These are phyloP conservation scores for Pichia sporocuriosa DNA, from an alignment of 805 yeast genomes.

Conservation along the genomic window DNA sequence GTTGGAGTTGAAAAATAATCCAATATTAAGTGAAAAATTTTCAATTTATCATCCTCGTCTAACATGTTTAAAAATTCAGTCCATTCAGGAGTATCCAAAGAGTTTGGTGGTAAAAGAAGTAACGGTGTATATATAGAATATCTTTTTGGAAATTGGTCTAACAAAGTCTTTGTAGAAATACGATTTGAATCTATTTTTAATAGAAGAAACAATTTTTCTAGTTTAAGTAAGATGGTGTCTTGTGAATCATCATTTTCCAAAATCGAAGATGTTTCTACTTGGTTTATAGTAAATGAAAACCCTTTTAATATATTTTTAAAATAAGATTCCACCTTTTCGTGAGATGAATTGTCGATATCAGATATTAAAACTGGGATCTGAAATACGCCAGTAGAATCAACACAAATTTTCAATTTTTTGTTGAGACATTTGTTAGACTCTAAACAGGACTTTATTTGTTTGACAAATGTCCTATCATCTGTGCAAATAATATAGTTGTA, in stretches of 20 bases:
- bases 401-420: conserved; percentile 1
- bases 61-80: conserved; percentile 5
- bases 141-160: conserved; percentile 48
- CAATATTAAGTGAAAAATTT: conserved; percentile 2
- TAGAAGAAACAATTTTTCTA: too few relatives aligned
- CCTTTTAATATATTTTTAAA: too few relatives aligned
- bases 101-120: conserved; percentile 46
- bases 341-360: too few relatives aligned
- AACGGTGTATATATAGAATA: conserved; percentile 65
- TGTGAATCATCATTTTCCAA: too few relatives aligned
- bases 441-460: conserved; percentile 2
- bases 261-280: too few relatives aligned
- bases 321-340: too few relatives aligned
- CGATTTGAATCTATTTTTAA: too few relatives aligned
- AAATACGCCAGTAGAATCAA: conserved; percentile 2
- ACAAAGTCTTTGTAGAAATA: too few relatives aligned
- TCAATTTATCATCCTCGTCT: neutral
- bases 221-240: too few relatives aligned
- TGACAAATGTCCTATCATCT: neutral
- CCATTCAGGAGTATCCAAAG: conserved; percentile 40
- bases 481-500: neutral
- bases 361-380: conserved; percentile 1
- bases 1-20: conserved; percentile 8
- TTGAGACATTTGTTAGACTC: conserved; percentile 2
- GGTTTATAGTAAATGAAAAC: too few relatives aligned